Percentiles rank a stretch among this genome's conserved stretches.
phyloP scores from a whole-genome alignment of 495 filamentous ascomycete genomes.

The Neurospora sp. region DNA sequence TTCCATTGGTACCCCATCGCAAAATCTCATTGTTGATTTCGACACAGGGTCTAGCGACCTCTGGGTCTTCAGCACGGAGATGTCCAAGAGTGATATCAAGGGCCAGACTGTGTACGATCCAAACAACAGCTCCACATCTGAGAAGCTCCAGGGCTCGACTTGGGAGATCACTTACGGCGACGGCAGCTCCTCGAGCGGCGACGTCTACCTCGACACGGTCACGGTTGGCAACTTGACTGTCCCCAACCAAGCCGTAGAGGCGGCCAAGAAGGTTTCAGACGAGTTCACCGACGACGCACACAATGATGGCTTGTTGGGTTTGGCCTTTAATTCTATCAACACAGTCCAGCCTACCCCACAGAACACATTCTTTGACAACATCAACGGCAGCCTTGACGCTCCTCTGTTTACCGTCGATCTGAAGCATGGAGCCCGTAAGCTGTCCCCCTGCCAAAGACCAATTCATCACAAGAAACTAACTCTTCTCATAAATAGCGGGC shows the following conservation, averaged over 20 bases:
- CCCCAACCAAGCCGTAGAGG: conserved; percentile 56
- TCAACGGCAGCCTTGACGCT: conserved; percentile 42
- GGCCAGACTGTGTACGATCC: conserved; percentile 56
- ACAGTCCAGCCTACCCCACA: conserved; percentile 50
- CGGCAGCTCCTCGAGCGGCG: conserved; percentile 51
- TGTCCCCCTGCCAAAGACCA: neutral
- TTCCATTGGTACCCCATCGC: conserved; percentile 45
- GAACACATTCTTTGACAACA: conserved; percentile 67
- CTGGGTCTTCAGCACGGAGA: conserved; percentile 38
- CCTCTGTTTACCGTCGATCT: conserved; percentile 61
- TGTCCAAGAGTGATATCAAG: conserved; percentile 11
- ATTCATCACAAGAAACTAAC: neutral
- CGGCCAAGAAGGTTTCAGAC: conserved; percentile 49
- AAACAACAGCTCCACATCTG: conserved; percentile 30
- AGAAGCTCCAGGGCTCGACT: conserved; percentile 40
- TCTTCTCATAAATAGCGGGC: conserved; percentile 35
- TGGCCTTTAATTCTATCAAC: conserved; percentile 64
- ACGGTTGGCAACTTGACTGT: conserved; percentile 55
- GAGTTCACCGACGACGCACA: conserved; percentile 48
- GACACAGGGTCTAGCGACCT: conserved; percentile 73
- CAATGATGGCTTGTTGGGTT: conserved; percentile 62
- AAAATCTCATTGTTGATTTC: conserved; percentile 56
- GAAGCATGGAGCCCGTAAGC: conserved; percentile 42
- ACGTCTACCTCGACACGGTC: conserved; percentile 62
- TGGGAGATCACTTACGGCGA: conserved; percentile 71